Evolutionary conservation across 1,139 yeast species (phyloP), one percentile per base, ranked within the genome.

Genomic region (Yamadazyma dushanensis): DNA sequence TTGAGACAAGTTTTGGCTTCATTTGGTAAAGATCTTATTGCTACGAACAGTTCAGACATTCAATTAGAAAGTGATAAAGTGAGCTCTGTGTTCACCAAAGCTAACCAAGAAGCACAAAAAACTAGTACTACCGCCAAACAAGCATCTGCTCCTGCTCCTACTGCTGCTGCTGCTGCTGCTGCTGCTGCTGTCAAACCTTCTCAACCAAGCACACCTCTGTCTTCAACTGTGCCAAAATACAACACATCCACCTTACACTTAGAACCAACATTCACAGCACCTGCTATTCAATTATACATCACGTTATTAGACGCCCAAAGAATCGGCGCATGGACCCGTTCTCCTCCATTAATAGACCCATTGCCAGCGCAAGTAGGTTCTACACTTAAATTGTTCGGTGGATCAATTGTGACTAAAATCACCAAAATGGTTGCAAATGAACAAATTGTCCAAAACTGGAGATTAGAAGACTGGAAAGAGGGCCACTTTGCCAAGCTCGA

Each of bases 291-390:
- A 56, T 63, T 94, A 29, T 92, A 81, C 60, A 65, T 75, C 32
- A 85, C 96, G 0, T 73, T 92, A 33, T 58, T 85, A 31, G 89
- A 86, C 47, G 84, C 83, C 26, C 77, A 78, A 34, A 73, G 96
- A 49, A 82, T 92, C 13, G 78, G 82, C 8, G 94, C 94, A 1
- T 92, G 97, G 97, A 73, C 96, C 1, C 78, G 97, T 41, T 80
- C 95, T 1, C 69, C 77, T 23, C 88, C 95, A 5, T 63, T 66
- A 17, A 74, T 87, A 41, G 76, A 63, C 16, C 54, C 59, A 28
- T 57, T 57, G 39, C 73, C 78, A 23, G 80, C 86, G 3, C 56
- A 55, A 21, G 84, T 69, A 37, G 90, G 88, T 5, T 73, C 83
- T 2, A 67, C 67, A 26, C 89, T 80, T 61, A 71, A 74, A 30